Evolutionary conservation across 768 basidiomycete species (phyloP), one percentile per base, ranked within the genome.

Genomic region (Trametes cubensis): DNA sequence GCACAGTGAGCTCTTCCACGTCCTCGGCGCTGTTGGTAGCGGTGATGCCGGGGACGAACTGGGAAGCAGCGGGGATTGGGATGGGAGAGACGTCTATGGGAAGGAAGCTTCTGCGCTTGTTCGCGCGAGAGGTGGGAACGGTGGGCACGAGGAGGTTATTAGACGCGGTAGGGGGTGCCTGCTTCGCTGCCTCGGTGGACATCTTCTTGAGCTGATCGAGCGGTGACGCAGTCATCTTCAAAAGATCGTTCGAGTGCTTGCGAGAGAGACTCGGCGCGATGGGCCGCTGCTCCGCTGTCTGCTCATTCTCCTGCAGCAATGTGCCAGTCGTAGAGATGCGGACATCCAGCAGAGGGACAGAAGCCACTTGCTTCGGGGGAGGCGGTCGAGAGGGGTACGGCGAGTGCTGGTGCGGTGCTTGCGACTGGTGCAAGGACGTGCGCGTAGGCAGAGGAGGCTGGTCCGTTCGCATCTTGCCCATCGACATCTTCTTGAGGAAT

Each of bases 401-500:
- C 18, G 57, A 26, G 20, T 56, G 58, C 65, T 67, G 74, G 62
- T 48, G 73, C 66, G 61, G 49, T 64, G 44, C 55, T 69, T 73
- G 66, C 66, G 58, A 60, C 11, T 60, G 55, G 39, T 74, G 67
- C 75, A 76, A 42, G 74, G 77, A 66, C 11, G 77, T 72, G 28
- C 81, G 76, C 6, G 80, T 10, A 69, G 47, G 57, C 6, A 46
- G 49, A 3, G 61, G 28, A 3, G 86, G 81, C 17, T 81, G 74
- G 49, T 92, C 91, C n/a, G 77, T 66, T 68, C 85, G 86, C 78
- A 96, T 89, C 74, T 90, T 93, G 15, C 94, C 89, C 93, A 95
- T 96, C 6, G 94, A 96, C 94, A 98, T 97, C 78, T 98, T 98
- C 78, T 95, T 94, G 61, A 98, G 78, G 78, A 98, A 96, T 4